These are phyloP conservation scores for Podosphaera leucotricha DNA, from an alignment of 2,329 filamentous ascomycete genomes.

Conservation along the genomic window DNA sequence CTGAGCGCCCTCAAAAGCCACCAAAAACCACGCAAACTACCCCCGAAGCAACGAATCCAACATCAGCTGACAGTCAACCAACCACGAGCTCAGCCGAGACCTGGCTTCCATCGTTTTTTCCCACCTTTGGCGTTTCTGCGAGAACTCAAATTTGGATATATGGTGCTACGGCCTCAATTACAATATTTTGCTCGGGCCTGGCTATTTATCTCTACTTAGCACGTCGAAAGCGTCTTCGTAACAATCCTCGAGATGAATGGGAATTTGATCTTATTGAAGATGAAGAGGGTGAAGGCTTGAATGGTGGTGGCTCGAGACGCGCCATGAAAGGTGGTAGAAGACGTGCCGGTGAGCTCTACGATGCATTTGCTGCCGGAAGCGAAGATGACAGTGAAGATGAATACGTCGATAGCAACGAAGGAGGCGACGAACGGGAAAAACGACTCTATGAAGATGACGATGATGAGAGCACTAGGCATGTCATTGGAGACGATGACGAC, in stretches of 20 bases:
- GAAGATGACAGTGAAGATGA: constrained; percentile 41
- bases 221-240: constrained; percentile 50
- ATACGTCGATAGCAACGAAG: constrained; percentile 20
- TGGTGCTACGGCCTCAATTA: constrained; percentile 62
- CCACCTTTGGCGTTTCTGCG: constrained; percentile 71
- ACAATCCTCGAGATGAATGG: constrained; percentile 58
- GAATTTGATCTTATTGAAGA: constrained; percentile 86
- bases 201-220: constrained; percentile 65
- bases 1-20: constrained; percentile 32
- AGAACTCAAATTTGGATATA: constrained; percentile 86
- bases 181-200: constrained; percentile 58
- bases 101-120: constrained; percentile 67
- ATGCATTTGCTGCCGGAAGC: constrained; percentile 80
- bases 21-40: constrained; percentile 13
- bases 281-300: constrained; percentile 40
- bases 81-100: constrained; percentile 13
- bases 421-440: constrained; percentile 17
- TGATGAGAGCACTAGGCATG: constrained; percentile 22
- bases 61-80: constrained; percentile 9
- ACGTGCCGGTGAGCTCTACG: constrained; percentile 77
- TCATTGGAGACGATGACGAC: constrained; percentile 26
- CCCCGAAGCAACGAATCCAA: constrained; percentile 5
- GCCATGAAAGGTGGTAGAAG: constrained; percentile 26
- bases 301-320: constrained; percentile 19
- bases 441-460: constrained; percentile 15